Evolutionary conservation across 495 filamentous ascomycete species (phyloP), one percentile per base, ranked within the genome.

Genomic region (Lepidopterella palustris): DNA sequence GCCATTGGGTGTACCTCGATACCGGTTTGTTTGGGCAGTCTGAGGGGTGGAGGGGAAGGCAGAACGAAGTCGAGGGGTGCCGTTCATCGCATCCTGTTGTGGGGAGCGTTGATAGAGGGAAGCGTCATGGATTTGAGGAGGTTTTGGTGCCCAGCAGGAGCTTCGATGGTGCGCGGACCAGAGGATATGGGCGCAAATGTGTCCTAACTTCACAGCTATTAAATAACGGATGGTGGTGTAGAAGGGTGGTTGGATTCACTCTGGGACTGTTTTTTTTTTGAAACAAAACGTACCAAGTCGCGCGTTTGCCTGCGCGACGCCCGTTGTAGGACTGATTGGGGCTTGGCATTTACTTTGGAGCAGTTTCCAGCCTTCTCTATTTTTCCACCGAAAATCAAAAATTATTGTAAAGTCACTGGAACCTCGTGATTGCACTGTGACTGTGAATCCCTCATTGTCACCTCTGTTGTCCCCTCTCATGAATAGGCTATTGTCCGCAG

Each of bases 51-150:
- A 76, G 60, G 86, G 85, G 65, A 82, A 88, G 57, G 85, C 64
- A 75, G 85, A 88, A 67, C 83, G 78, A 70, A 88, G 80, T 71
- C 81, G 82, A 69, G 86, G 86, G 77, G 86, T 89, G 68, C 78
- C 80, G 78, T 80, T 85, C 86, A 88, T 89, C 74, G 81, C 82
- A 85, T 82, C 72, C 32, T 27, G 64, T 67, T 24, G 59, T 28
- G 40, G 55, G 18, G 48, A 18, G 51, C 18, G 15, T 20, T 24
- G 11, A 28, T 50, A 18, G 21, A 47, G 57, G 27, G 45, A 13
- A 23, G 23, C n/a, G 59, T 29, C 53, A 57, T 57, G 24, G 53
- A 45, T 45, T 26, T 45, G n/a, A 10, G 20, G 5, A 42, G 32
- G 21, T 39, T 39, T 45, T 27, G 4, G 18, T 10, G 47, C 11